Percentiles rank a stretch among this genome's conserved stretches.
phyloP scores from a whole-genome alignment of 192 early-diverging fungal genomes.

The Podila epigama region DNA sequence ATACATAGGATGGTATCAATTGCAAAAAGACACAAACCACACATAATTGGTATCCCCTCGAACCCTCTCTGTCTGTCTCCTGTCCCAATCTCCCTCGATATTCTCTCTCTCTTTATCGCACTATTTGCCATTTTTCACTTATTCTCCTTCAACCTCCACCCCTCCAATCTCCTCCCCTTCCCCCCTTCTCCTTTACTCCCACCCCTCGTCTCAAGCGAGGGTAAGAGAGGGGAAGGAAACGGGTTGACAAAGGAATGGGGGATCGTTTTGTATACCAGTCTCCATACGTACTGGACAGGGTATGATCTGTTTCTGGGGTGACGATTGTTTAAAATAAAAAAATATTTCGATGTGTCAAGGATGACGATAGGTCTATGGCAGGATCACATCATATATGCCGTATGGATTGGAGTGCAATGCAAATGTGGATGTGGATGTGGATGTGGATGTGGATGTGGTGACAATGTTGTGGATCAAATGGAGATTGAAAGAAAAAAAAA shows the following conservation, averaged over 20 bases:
- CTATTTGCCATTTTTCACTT: neutral
- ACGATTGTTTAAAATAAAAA: neutral
- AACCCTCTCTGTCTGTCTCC: neutral
- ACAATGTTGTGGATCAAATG: too few relatives aligned
- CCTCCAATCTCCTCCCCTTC: neutral
- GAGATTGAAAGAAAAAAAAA: too few relatives aligned
- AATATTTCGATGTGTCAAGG: too few relatives aligned
- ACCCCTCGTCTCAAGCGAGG: neutral
- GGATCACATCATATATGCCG: too few relatives aligned
- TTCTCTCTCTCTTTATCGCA: neutral
- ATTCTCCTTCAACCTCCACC: neutral
- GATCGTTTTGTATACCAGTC: neutral
- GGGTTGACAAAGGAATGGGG: neutral
- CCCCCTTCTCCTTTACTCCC: neutral
- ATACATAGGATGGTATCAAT: too few relatives aligned
- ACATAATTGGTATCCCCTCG: too few relatives aligned
- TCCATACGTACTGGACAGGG: neutral
- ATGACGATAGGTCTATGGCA: too few relatives aligned
- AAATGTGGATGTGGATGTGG: too few relatives aligned
- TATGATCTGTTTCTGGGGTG: too few relatives aligned
- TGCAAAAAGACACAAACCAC: too few relatives aligned
- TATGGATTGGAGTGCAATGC: too few relatives aligned
- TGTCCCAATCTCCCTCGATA: neutral
- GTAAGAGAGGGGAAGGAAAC: neutral
- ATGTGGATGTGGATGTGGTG: too few relatives aligned